Conservation (phyloP, 2,329 filamentous ascomycete genomes). For the Aspergillus versicolor region DNA sequence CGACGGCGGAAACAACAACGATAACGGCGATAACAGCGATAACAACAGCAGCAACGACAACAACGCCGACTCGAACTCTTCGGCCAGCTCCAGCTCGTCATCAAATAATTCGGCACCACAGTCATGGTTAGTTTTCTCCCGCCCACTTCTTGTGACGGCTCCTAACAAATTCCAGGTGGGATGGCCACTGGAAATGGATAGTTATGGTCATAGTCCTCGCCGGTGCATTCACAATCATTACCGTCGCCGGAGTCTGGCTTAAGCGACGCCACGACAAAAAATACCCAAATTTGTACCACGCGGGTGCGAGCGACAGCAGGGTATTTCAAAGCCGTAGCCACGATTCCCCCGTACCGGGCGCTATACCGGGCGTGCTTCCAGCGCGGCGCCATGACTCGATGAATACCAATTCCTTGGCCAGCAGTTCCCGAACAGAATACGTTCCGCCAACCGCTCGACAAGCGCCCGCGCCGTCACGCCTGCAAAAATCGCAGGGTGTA, state of each 20-base stretch:
- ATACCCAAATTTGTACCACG: slow-evolving; percentile 36
- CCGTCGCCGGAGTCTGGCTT: slow-evolving; percentile 67
- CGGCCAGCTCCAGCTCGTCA: no score
- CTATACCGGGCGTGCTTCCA: slow-evolving; percentile 15
- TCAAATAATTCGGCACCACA: slow-evolving; percentile 4
- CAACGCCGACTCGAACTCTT: slow-evolving; percentile 8
- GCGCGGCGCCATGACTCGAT: slow-evolving; percentile 14
- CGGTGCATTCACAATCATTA: slow-evolving; percentile 66
- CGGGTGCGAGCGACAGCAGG: slow-evolving; percentile 22
- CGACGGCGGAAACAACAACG: slow-evolving; percentile 21
- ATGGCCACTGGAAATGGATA: slow-evolving; percentile 74
- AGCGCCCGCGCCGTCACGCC: slow-evolving; percentile 18
- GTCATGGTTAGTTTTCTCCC: slow-evolving; percentile 28
- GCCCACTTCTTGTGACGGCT: neutral
- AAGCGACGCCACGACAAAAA: slow-evolving; percentile 72
- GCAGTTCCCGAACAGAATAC: slow-evolving; percentile 29
- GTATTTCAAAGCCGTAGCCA: slow-evolving; percentile 19
- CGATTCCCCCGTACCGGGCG: slow-evolving; percentile 16
- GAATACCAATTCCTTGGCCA: slow-evolving; percentile 25
- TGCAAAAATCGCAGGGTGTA: slow-evolving; percentile 22
- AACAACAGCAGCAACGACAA: slow-evolving; percentile 22
- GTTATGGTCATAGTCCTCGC: slow-evolving; percentile 75
- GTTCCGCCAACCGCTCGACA: slow-evolving; percentile 14
- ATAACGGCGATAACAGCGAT: slow-evolving; percentile 5
- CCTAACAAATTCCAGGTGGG: slow-evolving; percentile 20